Evolutionary conservation across 192 early-diverging fungal species (phyloP).

Genomic region (Jimgerdemannia flammicorona): DNA sequence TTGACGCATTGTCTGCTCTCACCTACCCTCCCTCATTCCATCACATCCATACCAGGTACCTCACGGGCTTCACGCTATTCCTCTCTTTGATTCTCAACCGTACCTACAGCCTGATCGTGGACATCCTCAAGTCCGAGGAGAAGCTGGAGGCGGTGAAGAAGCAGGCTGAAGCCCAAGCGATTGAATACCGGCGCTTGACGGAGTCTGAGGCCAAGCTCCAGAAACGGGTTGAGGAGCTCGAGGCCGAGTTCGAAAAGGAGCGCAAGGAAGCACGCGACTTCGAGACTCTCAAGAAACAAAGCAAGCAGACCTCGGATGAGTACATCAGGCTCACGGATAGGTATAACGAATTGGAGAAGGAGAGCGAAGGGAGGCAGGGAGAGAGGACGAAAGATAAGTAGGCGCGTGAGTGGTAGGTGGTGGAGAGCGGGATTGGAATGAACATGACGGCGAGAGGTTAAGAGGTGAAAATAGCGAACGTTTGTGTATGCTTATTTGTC

Average conservation of each 20-base stretch:
- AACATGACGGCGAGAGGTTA: too few species aligned
- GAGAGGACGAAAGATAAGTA: constrained; percentile 36
- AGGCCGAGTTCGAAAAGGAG: constrained; percentile 16
- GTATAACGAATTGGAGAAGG: constrained; percentile 29
- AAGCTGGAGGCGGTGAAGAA: constrained; percentile 34
- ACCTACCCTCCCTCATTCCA: too few species aligned
- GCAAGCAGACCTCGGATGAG: constrained; percentile 33
- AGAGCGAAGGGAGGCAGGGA: constrained; percentile 15
- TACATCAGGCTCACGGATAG: constrained; percentile 35
- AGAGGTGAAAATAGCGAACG: too few species aligned
- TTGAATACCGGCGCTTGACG: constrained; percentile 26
- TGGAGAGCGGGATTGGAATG: too few species aligned
- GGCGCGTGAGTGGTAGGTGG: too few species aligned
- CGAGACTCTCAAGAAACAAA: constrained; percentile 43
- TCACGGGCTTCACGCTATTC: constrained; percentile 54
- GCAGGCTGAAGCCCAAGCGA: constrained; percentile 35
- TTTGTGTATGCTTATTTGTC: too few species aligned
- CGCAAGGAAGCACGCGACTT: constrained; percentile 21
- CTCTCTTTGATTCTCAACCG: constrained; percentile 55
- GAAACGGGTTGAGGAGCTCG: constrained; percentile 30
- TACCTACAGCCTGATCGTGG: constrained; percentile 46
- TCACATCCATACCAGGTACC: constrained; percentile 32
- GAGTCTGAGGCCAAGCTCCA: constrained; percentile 30
- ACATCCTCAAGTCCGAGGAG: constrained; percentile 49
- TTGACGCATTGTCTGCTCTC: too few species aligned